Evolutionary conservation across 192 early-diverging fungal species (phyloP).

Genomic region (Powellomyces hirtus): DNA sequence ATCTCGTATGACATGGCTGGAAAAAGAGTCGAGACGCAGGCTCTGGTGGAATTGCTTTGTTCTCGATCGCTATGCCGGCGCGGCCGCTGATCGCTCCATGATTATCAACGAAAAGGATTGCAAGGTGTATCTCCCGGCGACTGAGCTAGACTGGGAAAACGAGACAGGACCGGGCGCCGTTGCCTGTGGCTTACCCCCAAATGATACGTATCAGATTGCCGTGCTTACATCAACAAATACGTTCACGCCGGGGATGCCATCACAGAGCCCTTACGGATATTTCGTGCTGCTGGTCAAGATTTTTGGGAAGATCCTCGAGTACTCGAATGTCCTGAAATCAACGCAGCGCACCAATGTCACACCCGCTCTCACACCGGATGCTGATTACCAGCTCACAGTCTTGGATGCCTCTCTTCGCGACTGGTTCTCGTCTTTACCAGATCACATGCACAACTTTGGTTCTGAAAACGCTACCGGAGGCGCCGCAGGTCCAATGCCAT

Average conservation of each 20-base stretch:
- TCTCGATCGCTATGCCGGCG: conserved; percentile 41
- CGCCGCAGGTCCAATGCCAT: not conserved
- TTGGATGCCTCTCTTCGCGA: conserved; percentile 37
- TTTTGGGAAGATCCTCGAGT: conserved; percentile 46
- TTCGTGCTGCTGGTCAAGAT: conserved; percentile 44
- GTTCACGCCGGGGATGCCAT: conserved; percentile 34
- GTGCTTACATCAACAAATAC: conserved; percentile 32
- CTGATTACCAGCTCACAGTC: conserved; percentile 36
- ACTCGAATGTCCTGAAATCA: conserved; percentile 28
- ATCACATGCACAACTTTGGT: conserved; percentile 21
- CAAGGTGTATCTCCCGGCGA: conserved; percentile 42
- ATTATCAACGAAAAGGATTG: conserved; percentile 46
- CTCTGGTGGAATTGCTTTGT: conserved; percentile 50
- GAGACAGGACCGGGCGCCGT: not conserved
- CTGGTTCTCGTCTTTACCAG: conserved; percentile 39
- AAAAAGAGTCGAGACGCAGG: conserved; percentile 38
- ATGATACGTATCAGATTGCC: conserved; percentile 29
- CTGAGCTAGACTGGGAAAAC: conserved; percentile 14
- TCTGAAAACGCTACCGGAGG: not conserved
- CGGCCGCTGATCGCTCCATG: conserved; percentile 37
- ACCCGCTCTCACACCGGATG: conserved; percentile 4
- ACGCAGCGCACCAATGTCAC: conserved; percentile 9
- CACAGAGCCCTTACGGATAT: conserved; percentile 26
- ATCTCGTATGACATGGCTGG: conserved; percentile 35
- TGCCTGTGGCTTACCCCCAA: not conserved